Conservation (phyloP, 495 filamentous ascomycete genomes). For the Melanomma pulvis-pyrius region DNA sequence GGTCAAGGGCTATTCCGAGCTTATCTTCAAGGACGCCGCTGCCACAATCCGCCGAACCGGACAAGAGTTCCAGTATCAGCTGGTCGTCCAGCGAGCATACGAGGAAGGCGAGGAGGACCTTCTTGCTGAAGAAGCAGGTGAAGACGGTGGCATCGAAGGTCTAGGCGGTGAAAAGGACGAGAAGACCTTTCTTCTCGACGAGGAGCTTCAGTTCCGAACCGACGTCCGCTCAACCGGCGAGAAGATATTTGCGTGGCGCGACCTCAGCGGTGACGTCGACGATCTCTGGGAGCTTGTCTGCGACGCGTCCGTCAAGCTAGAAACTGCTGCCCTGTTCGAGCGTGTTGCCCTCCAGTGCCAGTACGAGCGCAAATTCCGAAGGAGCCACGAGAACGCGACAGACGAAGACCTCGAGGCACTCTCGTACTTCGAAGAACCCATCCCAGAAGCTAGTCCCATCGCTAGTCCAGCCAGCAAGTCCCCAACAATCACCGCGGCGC, state of each 20-base stretch:
- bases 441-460: slow-evolving; percentile 79
- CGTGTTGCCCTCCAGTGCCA: slow-evolving; percentile 87
- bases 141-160: slow-evolving; percentile 70
- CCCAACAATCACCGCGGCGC: slow-evolving; percentile 43
- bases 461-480: slow-evolving; percentile 58
- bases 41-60: slow-evolving; percentile 89
- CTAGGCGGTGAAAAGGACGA: slow-evolving; percentile 81
- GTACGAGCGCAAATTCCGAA: slow-evolving; percentile 91
- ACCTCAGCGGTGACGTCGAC: slow-evolving; percentile 88
- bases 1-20: slow-evolving; percentile 94
- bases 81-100: slow-evolving; percentile 92
- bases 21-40: slow-evolving; percentile 97
- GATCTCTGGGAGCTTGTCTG: slow-evolving; percentile 98
- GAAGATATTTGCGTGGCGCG: slow-evolving; percentile 89
- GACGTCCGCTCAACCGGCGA: slow-evolving; percentile 75
- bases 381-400: slow-evolving; percentile 75
- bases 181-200: slow-evolving; percentile 93
- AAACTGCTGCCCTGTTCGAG: slow-evolving; percentile 79
- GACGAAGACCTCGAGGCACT: slow-evolving; percentile 81
- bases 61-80: slow-evolving; percentile 94
- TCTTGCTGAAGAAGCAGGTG: slow-evolving; percentile 76
- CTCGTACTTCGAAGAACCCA: slow-evolving; percentile 76
- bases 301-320: slow-evolving; percentile 67
- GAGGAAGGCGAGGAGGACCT: slow-evolving; percentile 96
- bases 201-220: slow-evolving; percentile 82